phyloP scores from a whole-genome alignment of 306 rosid genomes.

The Pyrus bretschneideri region DNA sequence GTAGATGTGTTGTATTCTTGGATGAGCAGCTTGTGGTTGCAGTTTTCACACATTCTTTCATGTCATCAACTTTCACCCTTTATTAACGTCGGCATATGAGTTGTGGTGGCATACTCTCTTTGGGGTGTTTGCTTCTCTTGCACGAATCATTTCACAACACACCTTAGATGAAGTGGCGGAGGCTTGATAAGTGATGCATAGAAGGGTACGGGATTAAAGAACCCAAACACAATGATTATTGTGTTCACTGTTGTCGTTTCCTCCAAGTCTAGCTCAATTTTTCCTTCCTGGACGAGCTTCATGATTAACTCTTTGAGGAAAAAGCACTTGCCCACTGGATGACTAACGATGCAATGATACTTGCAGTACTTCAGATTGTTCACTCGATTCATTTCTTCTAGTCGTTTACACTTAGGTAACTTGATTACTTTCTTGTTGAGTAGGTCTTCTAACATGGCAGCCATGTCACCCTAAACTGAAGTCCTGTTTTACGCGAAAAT shows the following conservation, averaged over 20 bases:
- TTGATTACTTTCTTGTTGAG: background rate
- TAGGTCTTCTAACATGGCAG: background rate
- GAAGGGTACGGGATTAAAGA: background rate
- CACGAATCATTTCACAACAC: no score
- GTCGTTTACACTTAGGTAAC: background rate
- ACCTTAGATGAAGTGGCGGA: background rate
- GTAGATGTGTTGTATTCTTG: no score
- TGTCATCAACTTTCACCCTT: background rate
- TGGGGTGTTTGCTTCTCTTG: no score
- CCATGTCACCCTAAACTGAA: background rate
- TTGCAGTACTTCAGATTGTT: no score
- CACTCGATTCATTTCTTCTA: background rate
- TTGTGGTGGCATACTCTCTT: background rate
- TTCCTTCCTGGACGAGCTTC: background rate
- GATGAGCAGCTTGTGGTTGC: accelerated
- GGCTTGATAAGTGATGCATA: background rate
- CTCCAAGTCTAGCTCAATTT: background rate
- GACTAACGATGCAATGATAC: no score
- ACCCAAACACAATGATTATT: background rate
- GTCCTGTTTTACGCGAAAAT: no score
- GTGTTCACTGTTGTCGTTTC: accelerated
- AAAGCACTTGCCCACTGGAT: background rate
- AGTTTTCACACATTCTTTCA: accelerated
- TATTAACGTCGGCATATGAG: accelerated
- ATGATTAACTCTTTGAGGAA: background rate